phyloP scores from a whole-genome alignment of 106 monocot species.

The Dendrobium catenatum region DNA sequence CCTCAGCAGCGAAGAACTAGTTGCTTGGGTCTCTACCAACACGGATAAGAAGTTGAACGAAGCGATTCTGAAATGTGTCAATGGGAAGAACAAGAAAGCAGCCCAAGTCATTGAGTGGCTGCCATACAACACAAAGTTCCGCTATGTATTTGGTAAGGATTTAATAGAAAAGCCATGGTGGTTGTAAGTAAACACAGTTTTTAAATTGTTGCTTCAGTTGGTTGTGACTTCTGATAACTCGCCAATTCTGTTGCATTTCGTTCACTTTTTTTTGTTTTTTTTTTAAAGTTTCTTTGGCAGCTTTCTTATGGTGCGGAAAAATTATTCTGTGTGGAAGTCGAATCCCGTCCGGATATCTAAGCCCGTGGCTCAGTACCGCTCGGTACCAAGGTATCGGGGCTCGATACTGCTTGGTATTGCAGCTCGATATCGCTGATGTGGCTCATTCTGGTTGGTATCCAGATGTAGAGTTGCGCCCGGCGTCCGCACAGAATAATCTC shows the following conservation, averaged over 20 bases:
- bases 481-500: no score
- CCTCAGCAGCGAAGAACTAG: conserved; percentile 36
- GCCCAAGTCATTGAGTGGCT: conserved; percentile 65
- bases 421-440: no score
- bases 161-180: conserved; percentile 41
- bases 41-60: conserved; percentile 38
- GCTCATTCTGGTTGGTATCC: no score
- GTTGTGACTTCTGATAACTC: neutral
- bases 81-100: conserved; percentile 33
- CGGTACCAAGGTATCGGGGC: no score
- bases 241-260: neutral
- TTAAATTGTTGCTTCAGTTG: neutral
- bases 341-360: no score
- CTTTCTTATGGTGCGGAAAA: no score
- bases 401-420: no score
- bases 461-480: no score
- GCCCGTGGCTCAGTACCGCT: rapidly evolving
- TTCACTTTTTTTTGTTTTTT: neutral
- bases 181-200: neutral
- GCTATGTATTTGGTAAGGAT: conserved; percentile 42
- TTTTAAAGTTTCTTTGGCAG: no score
- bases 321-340: no score
- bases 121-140: conserved; percentile 55
- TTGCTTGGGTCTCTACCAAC: conserved; percentile 45
- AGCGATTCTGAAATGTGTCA: conserved; percentile 32